Evolutionary conservation across 768 basidiomycete species (phyloP).

Genomic region (Pulveroboletus ravenelii): DNA sequence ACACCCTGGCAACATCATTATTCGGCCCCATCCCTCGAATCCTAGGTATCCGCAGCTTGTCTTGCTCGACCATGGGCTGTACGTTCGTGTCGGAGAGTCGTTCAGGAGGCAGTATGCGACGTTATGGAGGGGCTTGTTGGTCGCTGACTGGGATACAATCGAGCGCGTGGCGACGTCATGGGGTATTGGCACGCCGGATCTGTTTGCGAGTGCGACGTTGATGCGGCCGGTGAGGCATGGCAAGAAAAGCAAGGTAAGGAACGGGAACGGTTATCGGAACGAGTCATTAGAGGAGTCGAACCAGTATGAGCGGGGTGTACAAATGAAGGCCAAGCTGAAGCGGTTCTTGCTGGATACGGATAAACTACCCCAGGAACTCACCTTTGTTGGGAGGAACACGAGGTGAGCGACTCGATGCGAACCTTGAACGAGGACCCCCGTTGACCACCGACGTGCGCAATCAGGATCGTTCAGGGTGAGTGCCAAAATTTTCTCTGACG

Average conservation of each 20-base stretch:
- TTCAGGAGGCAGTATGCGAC: conserved; percentile 75
- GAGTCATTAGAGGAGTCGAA: conserved; percentile 34
- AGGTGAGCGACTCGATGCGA: conserved; percentile 35
- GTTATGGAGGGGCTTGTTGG: conserved; percentile 67
- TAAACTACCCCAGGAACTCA: conserved; percentile 69
- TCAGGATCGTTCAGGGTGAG: conserved; percentile 37
- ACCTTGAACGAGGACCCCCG: not conserved
- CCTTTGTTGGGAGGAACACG: conserved; percentile 77
- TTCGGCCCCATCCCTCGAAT: conserved; percentile 42
- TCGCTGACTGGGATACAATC: conserved; percentile 50
- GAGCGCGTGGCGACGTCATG: conserved; percentile 50
- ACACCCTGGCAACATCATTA: conserved; percentile 75
- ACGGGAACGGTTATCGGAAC: not conserved
- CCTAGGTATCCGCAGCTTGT: conserved; percentile 55
- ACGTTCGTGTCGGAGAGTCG: conserved; percentile 61
- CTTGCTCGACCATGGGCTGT: conserved; percentile 89
- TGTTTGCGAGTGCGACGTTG: conserved; percentile 70
- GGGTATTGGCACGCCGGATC: conserved; percentile 67
- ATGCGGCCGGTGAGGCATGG: conserved; percentile 53
- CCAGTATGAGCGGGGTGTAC: conserved; percentile 65
- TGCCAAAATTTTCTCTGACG: not conserved
- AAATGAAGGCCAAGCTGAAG: conserved; percentile 63
- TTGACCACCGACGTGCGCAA: not conserved
- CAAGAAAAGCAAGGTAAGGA: not conserved
- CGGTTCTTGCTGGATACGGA: conserved; percentile 70